Base-by-base conservation (phyloP, 164 flowering plant species). In the Dillenia suffruticosa region DNA sequence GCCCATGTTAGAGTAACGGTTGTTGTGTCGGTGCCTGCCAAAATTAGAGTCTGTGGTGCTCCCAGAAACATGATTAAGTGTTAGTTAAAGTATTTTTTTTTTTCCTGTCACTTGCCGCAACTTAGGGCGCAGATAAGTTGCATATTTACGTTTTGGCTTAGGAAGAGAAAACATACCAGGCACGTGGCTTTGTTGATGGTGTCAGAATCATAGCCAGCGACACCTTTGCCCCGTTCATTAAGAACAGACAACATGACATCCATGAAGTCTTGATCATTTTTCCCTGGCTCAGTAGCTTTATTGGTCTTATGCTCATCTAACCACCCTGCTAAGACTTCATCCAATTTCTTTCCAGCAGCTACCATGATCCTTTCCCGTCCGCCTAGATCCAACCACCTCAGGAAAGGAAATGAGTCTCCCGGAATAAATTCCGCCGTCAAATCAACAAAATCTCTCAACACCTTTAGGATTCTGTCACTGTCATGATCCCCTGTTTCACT, bases 301-400 rank as follows among this genome's bases (percentile, higher is more conserved):
- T 16, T 54, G 63, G 51, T 58, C 11, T 70, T 63, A 52, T 73
- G 75, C 64, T 73, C 80, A 26, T 73, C 68, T 44, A 77, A 49
- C 77, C 72, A 73, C 12, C 45, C 51, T 24, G 24, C 51, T 14
- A 59, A 4, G 8, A 74, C 46, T 2, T 14, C 9, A 50, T 70
- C 71, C 58, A 74, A 8, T 24, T 65, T 63, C 16, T 55, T 58
- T 3, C 61, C 62, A 0, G 59, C 58, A 15, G 17, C 49, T 62
- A 69, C 76, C 82, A 76, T 79, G 44, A 64, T 60, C 46, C 66
- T 71, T 52, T 66, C 51, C 3, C 71, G 17, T 9, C 82, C 82
- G 2, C 56, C 58, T 22, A 68, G 52, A 52, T 73, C 83, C 45
- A 76, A 54, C 72, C 76, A 76, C 46, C 63, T 47, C 2, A 76